Evolutionary conservation across 2,329 filamentous ascomycete genomes (phyloP).

Genomic region (Hypoxylon rubiginosum): DNA sequence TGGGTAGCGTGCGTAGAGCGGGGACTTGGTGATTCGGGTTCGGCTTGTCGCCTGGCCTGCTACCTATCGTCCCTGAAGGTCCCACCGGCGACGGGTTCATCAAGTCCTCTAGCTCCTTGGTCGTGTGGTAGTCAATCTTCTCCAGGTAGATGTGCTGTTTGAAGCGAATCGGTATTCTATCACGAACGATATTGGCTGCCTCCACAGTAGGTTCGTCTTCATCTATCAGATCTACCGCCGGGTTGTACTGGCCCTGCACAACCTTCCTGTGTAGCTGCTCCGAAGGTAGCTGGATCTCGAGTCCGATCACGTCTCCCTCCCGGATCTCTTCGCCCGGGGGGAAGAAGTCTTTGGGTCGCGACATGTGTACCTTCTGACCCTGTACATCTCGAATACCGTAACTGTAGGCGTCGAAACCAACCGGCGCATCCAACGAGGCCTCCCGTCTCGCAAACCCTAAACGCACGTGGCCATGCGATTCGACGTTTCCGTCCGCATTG

Average conservation of each 20-base stretch:
- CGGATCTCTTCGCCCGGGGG: conserved; percentile 81
- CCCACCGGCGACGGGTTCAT: conserved; percentile 75
- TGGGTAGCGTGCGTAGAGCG: conserved; percentile 86
- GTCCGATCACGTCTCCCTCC: conserved; percentile 93
- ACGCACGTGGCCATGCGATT: conserved; percentile 76
- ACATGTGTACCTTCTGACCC: conserved; percentile 94
- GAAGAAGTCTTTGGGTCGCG: conserved; percentile 91
- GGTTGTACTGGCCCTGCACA: conserved; percentile 88
- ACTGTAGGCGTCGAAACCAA: conserved; percentile 91
- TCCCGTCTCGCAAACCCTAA: conserved; percentile 89
- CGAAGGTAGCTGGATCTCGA: conserved; percentile 88
- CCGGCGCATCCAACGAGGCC: conserved; percentile 84
- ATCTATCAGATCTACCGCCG: conserved; percentile 78
- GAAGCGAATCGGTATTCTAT: conserved; percentile 94
- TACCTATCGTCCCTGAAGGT: conserved; percentile 54
- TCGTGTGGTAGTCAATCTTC: conserved; percentile 87
- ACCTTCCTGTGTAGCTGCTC: conserved; percentile 89
- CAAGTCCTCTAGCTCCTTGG: conserved; percentile 88
- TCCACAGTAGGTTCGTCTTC: conserved; percentile 69
- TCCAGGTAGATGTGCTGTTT: conserved; percentile 96
- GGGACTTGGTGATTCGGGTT: conserved; percentile 79
- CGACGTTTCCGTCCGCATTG: conserved; percentile 59
- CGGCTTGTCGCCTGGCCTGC: conserved; percentile 65
- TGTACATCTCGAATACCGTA: conserved; percentile 92
- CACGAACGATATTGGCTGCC: conserved; percentile 86